phyloP scores from a whole-genome alignment of 169 alveolate species.

The Perkinsus marinus region DNA sequence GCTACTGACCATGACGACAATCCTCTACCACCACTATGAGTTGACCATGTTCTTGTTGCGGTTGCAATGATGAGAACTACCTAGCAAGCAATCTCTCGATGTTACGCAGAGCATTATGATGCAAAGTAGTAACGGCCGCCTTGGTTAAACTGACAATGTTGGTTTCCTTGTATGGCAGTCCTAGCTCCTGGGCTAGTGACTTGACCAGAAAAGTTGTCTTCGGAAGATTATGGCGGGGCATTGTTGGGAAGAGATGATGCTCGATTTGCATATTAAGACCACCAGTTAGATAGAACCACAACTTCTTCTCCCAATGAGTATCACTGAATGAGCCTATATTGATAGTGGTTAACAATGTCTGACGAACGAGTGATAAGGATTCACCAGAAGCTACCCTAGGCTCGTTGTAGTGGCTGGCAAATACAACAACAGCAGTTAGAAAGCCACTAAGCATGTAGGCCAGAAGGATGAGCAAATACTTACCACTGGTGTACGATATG shows the following conservation, averaged over 20 bases:
- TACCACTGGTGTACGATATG: background rate
- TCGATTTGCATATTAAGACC: conserved; percentile 3
- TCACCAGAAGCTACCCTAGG: background rate
- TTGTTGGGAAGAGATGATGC: conserved; percentile 4
- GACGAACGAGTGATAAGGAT: background rate
- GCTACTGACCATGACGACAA: background rate
- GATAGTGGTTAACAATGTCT: background rate
- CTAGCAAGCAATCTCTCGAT: background rate
- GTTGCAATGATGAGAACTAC: too few relatives aligned
- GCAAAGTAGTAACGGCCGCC: background rate
- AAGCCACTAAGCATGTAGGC: background rate
- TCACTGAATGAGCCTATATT: background rate
- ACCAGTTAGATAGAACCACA: conserved; percentile 1
- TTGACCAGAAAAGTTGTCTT: background rate
- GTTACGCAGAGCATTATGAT: background rate
- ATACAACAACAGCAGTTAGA: background rate
- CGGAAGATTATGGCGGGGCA: conserved; percentile 1
- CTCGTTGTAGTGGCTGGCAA: background rate
- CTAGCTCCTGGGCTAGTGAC: background rate
- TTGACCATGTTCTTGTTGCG: background rate
- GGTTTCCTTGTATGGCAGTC: background rate
- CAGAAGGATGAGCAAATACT: background rate
- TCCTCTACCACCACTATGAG: background rate
- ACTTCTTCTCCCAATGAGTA: background rate
- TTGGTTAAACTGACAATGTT: background rate